Conservation (phyloP, 345 rosid species). For the Eucalyptus caleyi region DNA sequence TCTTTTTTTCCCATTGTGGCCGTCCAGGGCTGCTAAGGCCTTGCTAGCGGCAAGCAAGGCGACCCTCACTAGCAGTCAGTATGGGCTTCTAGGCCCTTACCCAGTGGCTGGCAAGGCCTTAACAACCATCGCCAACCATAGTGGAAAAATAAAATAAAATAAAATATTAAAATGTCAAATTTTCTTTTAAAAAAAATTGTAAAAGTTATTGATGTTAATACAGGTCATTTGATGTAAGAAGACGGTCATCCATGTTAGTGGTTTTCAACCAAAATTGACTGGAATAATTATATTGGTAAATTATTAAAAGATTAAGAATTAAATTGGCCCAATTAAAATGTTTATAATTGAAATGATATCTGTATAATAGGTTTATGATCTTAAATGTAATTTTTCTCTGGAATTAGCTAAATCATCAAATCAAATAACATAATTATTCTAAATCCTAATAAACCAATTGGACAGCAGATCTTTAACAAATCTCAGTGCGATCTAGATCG, state of each 20-base stretch:
- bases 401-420: background rate
- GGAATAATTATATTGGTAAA: background rate
- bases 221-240: accelerated
- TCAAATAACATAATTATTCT: background rate
- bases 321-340: background rate
- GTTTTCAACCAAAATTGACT: background rate
- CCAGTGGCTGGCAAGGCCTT: accelerated
- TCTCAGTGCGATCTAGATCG: background rate
- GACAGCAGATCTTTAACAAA: background rate
- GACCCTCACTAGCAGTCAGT: accelerated
- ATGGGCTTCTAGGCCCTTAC: too few species aligned
- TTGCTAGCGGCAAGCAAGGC: accelerated
- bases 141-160: background rate
- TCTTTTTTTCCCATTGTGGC: too few species aligned
- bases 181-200: too few species aligned
- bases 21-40: accelerated
- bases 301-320: background rate
- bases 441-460: background rate
- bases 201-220: too few species aligned
- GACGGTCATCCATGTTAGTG: accelerated
- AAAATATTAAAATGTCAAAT: accelerated
- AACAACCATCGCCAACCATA: background rate
- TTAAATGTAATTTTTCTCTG: background rate
- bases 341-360: background rate
- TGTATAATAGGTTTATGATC: background rate